Evolutionary conservation across 179 eudicot species (phyloP), one percentile per base, ranked within the genome.

Genomic region (Spinacia oleracea): DNA sequence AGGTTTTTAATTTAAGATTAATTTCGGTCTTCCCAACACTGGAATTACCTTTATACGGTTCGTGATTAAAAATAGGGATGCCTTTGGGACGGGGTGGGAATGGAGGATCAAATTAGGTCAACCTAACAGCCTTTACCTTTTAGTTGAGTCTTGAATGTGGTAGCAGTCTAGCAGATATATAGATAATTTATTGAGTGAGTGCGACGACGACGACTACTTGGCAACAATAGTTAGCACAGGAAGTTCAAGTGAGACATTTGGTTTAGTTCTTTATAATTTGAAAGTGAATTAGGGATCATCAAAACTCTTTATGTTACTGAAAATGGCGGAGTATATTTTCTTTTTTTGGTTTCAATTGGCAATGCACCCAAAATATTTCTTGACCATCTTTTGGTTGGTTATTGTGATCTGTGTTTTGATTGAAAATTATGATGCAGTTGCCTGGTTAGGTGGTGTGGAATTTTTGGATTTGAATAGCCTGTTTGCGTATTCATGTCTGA

Each of bases 201-300:
- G 45, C 32, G 40, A 4, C 9, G 9, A 4, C 43, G 53, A 69
- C 32, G 7, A 40, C 29, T 67, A 21, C 25, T 68, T 62, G 15
- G 14, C 35, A 27, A 10, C 20, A 27, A 25, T 56, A 12, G 5
- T 62, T 27, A 40, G 9, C 29, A 18, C 10, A 66, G 43, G 70
- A 65, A 16, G 42, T 10, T 31, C 31, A 31, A 31, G 67, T 62
- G 70, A 34, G 70, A 67, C 50, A 40, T 67, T 67, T 64, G 69
- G 5, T 32, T 27, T 34, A 5, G 69, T 58, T 64, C 70, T 31
- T 35, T 7, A 34, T 34, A 6, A 38, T 67, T 10, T 40, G 46
- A 21, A 68, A 40, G 25, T 21, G 50, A 68, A 9, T 32, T 40
- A 21, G n/a, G 50, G 72, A 2, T 40, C 32, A 25, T 25, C 31